These are phyloP conservation scores for Colletotrichum caudatum DNA, from an alignment of 2,329 filamentous ascomycete genomes.

Conservation along the genomic window DNA sequence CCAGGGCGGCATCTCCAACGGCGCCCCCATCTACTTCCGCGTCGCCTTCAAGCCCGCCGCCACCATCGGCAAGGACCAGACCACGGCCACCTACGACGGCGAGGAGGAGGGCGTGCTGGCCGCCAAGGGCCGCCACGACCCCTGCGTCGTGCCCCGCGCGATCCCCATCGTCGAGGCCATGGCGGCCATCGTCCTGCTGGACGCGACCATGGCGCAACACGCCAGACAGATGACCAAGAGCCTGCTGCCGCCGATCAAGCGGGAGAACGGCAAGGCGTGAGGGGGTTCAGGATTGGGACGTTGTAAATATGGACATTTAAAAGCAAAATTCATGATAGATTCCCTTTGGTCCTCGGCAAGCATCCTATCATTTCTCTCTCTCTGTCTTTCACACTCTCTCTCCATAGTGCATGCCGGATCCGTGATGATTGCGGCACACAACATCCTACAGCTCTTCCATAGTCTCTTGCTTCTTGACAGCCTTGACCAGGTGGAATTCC, in stretches of 20 bases:
- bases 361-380: background rate
- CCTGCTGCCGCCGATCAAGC: slow-evolving; percentile 40
- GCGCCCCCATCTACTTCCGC: slow-evolving; percentile 92
- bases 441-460: slow-evolving; percentile 28
- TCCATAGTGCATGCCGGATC: background rate
- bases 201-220: slow-evolving; percentile 87
- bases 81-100: slow-evolving; percentile 83
- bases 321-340: slow-evolving; percentile 37
- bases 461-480: slow-evolving; percentile 19
- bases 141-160: slow-evolving; percentile 89
- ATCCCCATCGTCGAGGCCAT: slow-evolving; percentile 93
- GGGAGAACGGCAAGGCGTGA: slow-evolving; percentile 29
- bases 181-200: slow-evolving; percentile 85
- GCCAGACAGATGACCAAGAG: slow-evolving; percentile 56
- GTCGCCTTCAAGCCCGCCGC: slow-evolving; percentile 95
- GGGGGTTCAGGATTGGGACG: background rate
- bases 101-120: slow-evolving; percentile 78
- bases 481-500: slow-evolving; percentile 54
- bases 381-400: no score
- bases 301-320: slow-evolving; percentile 37
- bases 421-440: background rate
- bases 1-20: slow-evolving; percentile 95
- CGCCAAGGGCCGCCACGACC: slow-evolving; percentile 94
- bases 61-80: slow-evolving; percentile 91
- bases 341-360: slow-evolving; percentile 18